Base-by-base conservation (phyloP, 805 yeast species). In the Zygosaccharomyces gambellarensis region DNA sequence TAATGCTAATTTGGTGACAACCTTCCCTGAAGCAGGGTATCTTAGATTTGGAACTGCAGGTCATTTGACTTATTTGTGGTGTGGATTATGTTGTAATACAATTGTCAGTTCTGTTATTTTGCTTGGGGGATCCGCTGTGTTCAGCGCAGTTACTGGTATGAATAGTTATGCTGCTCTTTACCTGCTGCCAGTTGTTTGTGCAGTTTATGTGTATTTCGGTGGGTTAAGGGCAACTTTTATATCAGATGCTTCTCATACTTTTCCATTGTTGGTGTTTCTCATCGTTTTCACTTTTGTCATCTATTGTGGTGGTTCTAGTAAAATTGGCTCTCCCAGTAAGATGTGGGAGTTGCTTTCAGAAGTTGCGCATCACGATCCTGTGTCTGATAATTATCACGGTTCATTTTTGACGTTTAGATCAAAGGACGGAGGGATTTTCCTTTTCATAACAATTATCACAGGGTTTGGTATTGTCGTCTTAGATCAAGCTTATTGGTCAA, bases 171-270 rank as follows among this genome's bases (percentile, higher is more conserved):
- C 81, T n/a, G 71, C 78, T 1, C 65, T 72, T 14, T 71, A 74
- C 58, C 60, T 77, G 39, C 56, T 76, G 8, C 79, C 80, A 4
- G 55, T 76, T 28, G 77, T 77, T n/a, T 79, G 78, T 42, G 67
- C 76, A 45, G 60, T 77, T 14, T 78, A 78, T 56, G 78, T 80
- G 3, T 67, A 71, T 25, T 69, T 76, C 36, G 82, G 81, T 45
- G 82, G 82, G 7, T 61, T 78, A 28, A 73, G 76, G 53, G 77
- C 80, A 10, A 78, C 82, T 2, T 77, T 78, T 52, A 65, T 78
- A 36, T 72, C 81, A 11, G 82, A 78, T 59, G 78, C 77, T 59
- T 67, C 71, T 14, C 81, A 77, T 59, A 75, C 79, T 1, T 72
- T 75, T 41, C 70, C 76, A 47, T 63, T 76, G 39, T 66, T 71